Percentiles rank a stretch among this genome's conserved stretches.
These are phyloP conservation scores for Obelidium mucronatum DNA, from an alignment of 192 early-diverging fungal genomes.

Conservation along the genomic window DNA sequence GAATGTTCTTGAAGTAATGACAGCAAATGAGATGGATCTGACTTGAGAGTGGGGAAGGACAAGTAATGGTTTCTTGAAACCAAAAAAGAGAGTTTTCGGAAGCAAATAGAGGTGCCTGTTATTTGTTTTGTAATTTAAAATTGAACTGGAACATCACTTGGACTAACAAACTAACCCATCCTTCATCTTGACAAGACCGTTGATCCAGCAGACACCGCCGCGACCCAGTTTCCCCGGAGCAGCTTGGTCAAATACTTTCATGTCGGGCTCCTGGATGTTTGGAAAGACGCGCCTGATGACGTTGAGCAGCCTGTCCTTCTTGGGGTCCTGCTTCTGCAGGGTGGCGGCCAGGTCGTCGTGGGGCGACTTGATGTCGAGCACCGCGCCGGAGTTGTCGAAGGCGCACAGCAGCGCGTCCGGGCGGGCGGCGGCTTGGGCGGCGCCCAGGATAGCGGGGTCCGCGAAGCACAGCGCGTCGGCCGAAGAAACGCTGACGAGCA, in stretches of 20 bases:
- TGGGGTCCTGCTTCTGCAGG: background rate
- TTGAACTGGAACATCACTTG: too few relatives aligned
- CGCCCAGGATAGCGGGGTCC: background rate
- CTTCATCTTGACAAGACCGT: slow-evolving; percentile 9
- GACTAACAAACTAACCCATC: slow-evolving; percentile 7
- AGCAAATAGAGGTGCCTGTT: slow-evolving; percentile 20
- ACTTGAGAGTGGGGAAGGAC: background rate
- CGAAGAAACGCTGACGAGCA: background rate
- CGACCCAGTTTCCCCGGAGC: background rate
- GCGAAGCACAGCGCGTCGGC: background rate
- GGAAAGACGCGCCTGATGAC: background rate
- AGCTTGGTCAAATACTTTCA: background rate
- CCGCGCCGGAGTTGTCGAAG: background rate
- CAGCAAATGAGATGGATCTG: background rate
- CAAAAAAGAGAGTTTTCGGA: slow-evolving; percentile 5
- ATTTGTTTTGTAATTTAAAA: background rate
- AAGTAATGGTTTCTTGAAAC: slow-evolving; percentile 24
- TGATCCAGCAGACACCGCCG: slow-evolving; percentile 5
- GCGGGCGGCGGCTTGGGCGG: background rate
- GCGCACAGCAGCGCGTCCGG: background rate
- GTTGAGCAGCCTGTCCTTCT: background rate
- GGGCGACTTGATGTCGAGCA: background rate
- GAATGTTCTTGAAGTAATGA: slow-evolving; percentile 21
- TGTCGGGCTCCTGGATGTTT: background rate
- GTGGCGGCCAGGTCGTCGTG: background rate